These are phyloP conservation scores for Podospora appendiculata DNA, from an alignment of 495 filamentous ascomycete species.

Conservation along the genomic window DNA sequence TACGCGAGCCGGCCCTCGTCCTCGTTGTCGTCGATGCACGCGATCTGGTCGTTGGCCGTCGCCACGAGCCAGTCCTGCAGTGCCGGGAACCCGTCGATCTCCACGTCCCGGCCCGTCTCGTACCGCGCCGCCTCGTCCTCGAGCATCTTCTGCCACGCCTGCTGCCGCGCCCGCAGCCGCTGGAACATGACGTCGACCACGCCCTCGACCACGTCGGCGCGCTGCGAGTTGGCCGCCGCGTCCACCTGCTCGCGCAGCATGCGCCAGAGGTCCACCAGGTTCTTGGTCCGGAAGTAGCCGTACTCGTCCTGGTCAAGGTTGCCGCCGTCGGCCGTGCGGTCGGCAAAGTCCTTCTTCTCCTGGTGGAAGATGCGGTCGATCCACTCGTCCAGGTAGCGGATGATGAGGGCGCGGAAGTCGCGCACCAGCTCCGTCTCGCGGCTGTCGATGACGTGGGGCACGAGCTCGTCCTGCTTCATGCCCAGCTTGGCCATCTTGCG, in stretches of 20 bases:
- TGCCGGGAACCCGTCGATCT: constrained; percentile 68
- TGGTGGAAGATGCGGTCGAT: constrained; percentile 81
- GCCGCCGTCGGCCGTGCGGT: constrained; percentile 59
- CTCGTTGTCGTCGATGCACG: constrained; percentile 84
- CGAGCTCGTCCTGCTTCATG: constrained; percentile 60
- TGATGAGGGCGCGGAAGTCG: constrained; percentile 90
- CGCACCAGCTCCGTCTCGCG: constrained; percentile 81
- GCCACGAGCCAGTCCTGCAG: constrained; percentile 92
- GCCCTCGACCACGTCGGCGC: constrained; percentile 81
- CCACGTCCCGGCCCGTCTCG: constrained; percentile 48
- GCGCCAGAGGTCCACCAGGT: constrained; percentile 88
- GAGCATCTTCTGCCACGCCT: constrained; percentile 75
- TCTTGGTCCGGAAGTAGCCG: constrained; percentile 81
- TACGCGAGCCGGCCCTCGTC: constrained; percentile 65
- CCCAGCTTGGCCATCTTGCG: constrained; percentile 90
- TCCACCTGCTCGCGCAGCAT: constrained; percentile 90
- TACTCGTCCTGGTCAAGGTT: constrained; percentile 80
- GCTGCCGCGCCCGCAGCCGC: constrained; percentile 71
- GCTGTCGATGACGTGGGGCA: constrained; percentile 78
- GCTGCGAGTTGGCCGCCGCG: constrained; percentile 70
- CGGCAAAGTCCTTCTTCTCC: constrained; percentile 71
- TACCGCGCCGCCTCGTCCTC: constrained; percentile 78
- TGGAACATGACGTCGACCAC: constrained; percentile 92
- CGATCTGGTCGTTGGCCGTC: constrained; percentile 98
- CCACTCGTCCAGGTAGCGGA: constrained; percentile 94